Conservation (phyloP, 495 filamentous ascomycete species). For the Tuber borchii region DNA sequence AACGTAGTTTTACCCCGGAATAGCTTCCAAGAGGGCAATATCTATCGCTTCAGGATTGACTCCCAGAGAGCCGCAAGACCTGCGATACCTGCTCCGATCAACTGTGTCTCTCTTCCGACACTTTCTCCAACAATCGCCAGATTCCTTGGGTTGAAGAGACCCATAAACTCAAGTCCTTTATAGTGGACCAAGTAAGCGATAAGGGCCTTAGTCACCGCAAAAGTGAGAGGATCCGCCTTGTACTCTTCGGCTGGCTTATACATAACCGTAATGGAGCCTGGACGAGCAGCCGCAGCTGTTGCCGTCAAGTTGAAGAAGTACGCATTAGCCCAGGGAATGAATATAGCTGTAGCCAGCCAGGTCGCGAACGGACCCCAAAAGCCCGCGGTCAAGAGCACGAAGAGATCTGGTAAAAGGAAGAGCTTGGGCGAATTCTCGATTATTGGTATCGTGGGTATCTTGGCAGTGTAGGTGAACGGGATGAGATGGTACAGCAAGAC, state of each 20-base stretch:
- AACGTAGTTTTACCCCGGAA: not conserved
- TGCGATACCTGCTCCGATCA: slow-evolving; percentile 37
- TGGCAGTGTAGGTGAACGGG: slow-evolving; percentile 63
- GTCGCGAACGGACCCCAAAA: slow-evolving; percentile 80
- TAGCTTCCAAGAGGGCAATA: not conserved
- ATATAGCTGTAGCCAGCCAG: slow-evolving; percentile 66
- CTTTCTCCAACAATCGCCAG: slow-evolving; percentile 43
- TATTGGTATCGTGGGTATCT: slow-evolving; percentile 54
- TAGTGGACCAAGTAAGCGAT: slow-evolving; percentile 71
- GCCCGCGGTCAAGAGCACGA: slow-evolving; percentile 62
- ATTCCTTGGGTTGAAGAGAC: slow-evolving; percentile 52
- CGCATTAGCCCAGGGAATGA: slow-evolving; percentile 62
- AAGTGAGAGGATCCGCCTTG: slow-evolving; percentile 74
- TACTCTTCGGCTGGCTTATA: slow-evolving; percentile 44
- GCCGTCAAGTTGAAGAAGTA: slow-evolving; percentile 82
- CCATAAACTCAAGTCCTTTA: slow-evolving; percentile 60
- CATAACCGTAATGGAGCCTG: slow-evolving; percentile 22
- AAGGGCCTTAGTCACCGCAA: slow-evolving; percentile 78
- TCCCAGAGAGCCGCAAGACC: slow-evolving; percentile 39
- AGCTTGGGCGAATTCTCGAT: slow-evolving; percentile 49
- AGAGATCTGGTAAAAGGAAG: slow-evolving; percentile 72
- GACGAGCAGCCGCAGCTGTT: slow-evolving; percentile 40
- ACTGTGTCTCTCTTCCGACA: slow-evolving; percentile 36
- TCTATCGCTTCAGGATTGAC: slow-evolving; percentile 36
- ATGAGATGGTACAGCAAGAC: slow-evolving; percentile 57